A percentile compares a stretch with the other conserved stretches of the same genome.
phyloP scores from a whole-genome alignment of 2,329 filamentous ascomycete species.

The Fusarium redolens region DNA sequence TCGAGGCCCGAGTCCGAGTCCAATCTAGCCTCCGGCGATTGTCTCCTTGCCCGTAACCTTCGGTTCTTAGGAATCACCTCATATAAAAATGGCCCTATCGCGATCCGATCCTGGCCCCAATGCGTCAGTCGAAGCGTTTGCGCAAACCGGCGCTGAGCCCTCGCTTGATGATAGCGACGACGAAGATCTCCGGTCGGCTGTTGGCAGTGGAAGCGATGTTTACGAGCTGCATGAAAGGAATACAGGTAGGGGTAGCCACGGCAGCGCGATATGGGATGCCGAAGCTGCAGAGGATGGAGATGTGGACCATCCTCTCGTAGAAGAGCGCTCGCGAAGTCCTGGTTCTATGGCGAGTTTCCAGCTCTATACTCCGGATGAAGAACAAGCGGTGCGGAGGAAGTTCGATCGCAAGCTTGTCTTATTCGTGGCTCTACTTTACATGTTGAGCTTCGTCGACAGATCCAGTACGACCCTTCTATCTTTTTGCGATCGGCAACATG shows the following conservation, averaged over 20 bases:
- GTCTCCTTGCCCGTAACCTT: neutral
- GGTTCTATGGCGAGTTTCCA: slow-evolving; percentile 53
- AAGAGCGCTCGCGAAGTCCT: slow-evolving; percentile 38
- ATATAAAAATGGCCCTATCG: slow-evolving; percentile 40
- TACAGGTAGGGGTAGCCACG: slow-evolving; percentile 13
- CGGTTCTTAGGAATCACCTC: neutral
- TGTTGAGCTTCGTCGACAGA: slow-evolving; percentile 86
- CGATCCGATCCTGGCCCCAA: slow-evolving; percentile 32
- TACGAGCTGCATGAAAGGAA: slow-evolving; percentile 48
- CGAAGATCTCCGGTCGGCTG: slow-evolving; percentile 49
- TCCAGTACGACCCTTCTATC: slow-evolving; percentile 70
- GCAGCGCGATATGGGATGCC: slow-evolving; percentile 34
- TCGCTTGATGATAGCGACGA: slow-evolving; percentile 52
- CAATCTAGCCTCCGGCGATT: neutral
- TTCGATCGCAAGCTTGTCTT: slow-evolving; percentile 82
- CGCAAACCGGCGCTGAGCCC: slow-evolving; percentile 54
- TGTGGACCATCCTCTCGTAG: slow-evolving; percentile 35
- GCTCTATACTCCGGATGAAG: slow-evolving; percentile 74
- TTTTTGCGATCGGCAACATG: neutral
- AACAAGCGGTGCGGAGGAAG: slow-evolving; percentile 75
- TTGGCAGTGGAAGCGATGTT: slow-evolving; percentile 46
- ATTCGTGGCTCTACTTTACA: slow-evolving; percentile 84
- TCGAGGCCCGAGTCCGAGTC: neutral
- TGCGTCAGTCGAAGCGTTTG: slow-evolving; percentile 50
- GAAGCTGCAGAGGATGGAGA: slow-evolving; percentile 36